Base-by-base conservation (phyloP, 1,139 yeast species). In the Chernovozyma sophiae-reginae region DNA sequence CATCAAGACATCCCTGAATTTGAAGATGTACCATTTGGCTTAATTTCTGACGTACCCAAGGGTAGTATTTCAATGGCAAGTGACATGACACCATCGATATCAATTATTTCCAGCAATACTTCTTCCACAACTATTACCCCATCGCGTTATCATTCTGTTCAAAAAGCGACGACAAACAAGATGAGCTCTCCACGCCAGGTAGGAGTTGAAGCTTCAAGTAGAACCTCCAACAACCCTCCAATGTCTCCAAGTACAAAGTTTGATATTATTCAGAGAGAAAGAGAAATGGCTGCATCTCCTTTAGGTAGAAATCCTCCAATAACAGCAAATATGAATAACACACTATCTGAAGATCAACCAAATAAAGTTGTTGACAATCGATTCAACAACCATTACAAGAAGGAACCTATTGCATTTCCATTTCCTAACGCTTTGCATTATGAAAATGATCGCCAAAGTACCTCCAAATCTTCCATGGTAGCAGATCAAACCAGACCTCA, bases 341-440 rank as follows among this genome's bases (percentile, higher is more conserved):
- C 29, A 16, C 6, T 26, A 11, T 8, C 29, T 6, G 12, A 7
- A 12, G 15, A 13, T 6, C 15, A 6, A 13, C 8, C 29, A 6
- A 13, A 26, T 16, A 8, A 26, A 13, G 30, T 40, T 30, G 37
- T 32, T 31, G 38, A 48, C 39, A 48, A 49, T 36, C 58, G 56
- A 35, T 72, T 58, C 49, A 68, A 65, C 38, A 73, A 73, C 43
- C 78, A 74, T 45, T 72, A 72, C 48, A 66, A 62, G 41, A 72
- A 70, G 40, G 71, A 65, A 19, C 72, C 72, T 2, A 50, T 59
- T 3, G 47, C 49, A 31, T 55, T 54, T 7, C 70, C 73, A 14
- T 67, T 68, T 38, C 73, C 75, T 1, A 50, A 56, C 32, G 65
- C 76, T 1, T 49, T 60, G n/a, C 74, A 69, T 47, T 48, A 59